phyloP scores from a whole-genome alignment of 257 asterid species.

The Solanum arcanum region DNA sequence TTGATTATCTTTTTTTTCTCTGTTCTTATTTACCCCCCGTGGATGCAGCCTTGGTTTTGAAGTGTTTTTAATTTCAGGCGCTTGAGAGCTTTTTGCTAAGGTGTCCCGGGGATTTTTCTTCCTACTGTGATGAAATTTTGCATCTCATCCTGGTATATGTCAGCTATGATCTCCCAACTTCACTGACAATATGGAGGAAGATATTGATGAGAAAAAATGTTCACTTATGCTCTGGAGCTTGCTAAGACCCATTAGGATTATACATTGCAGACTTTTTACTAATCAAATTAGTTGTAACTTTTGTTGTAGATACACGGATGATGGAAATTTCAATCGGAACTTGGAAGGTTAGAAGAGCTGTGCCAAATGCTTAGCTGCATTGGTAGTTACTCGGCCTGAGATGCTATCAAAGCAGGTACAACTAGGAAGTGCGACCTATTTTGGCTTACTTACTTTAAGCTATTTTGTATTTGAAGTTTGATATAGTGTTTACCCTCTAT shows the following conservation, averaged over 20 bases:
- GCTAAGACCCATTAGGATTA: not conserved
- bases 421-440: not conserved
- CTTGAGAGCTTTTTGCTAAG: constrained; percentile 84
- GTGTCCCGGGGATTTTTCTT: constrained; percentile 80
- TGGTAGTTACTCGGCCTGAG: constrained; percentile 95
- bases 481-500: not conserved
- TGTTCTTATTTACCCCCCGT: not conserved
- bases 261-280: not conserved
- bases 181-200: constrained; percentile 98
- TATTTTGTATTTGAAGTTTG: not conserved
- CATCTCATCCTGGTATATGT: constrained; percentile 75
- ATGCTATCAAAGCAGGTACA: constrained; percentile 85
- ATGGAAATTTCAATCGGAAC: constrained; percentile 96
- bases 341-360: constrained; percentile 98
- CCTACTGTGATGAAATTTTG: constrained; percentile 66
- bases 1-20: not conserved
- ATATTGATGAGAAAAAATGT: constrained; percentile 83
- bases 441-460: not conserved
- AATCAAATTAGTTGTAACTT: not conserved
- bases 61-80: constrained; percentile 43
- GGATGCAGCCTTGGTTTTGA: not conserved
- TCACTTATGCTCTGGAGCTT: not conserved
- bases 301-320: constrained; percentile 70
- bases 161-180: constrained; percentile 90
- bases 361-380: constrained; percentile 88